Conservation (phyloP, 2,329 filamentous ascomycete species). For the Cercospora nicotianae region DNA sequence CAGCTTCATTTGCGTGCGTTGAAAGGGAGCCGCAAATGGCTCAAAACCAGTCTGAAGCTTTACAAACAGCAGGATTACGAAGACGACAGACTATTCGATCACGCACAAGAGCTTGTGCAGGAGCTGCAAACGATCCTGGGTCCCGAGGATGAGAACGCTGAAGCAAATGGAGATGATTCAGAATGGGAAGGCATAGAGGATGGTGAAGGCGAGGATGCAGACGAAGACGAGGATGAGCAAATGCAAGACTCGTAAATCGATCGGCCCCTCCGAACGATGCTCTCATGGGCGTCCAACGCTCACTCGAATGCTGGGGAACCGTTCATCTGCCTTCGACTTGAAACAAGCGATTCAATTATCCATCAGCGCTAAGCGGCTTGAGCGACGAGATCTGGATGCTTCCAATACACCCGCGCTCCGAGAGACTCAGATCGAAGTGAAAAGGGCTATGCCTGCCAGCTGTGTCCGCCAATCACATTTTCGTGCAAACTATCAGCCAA, state of each 20-base stretch:
- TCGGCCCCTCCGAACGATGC: background rate
- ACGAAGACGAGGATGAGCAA: constrained; percentile 34
- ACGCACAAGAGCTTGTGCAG: constrained; percentile 69
- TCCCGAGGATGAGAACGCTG: constrained; percentile 46
- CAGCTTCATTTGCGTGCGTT: constrained; percentile 49
- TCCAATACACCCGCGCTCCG: background rate
- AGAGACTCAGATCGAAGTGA: background rate
- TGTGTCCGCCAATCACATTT: background rate
- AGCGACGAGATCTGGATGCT: background rate
- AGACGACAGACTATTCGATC: constrained; percentile 73
- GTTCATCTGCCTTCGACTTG: background rate
- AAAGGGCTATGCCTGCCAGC: background rate
- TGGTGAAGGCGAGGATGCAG: constrained; percentile 40
- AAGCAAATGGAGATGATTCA: constrained; percentile 42
- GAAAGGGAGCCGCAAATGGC: constrained; percentile 77
- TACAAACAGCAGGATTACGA: constrained; percentile 80
- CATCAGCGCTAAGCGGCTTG: background rate
- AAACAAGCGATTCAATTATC: background rate
- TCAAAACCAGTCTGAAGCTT: constrained; percentile 77
- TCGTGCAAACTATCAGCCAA: background rate
- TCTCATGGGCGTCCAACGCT: background rate
- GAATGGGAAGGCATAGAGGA: constrained; percentile 41
- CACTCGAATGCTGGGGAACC: background rate
- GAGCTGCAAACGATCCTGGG: constrained; percentile 48
- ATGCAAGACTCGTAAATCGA: constrained; percentile 33